Conservation (phyloP, 345 rosid genomes). For the Syzygium jambos region DNA sequence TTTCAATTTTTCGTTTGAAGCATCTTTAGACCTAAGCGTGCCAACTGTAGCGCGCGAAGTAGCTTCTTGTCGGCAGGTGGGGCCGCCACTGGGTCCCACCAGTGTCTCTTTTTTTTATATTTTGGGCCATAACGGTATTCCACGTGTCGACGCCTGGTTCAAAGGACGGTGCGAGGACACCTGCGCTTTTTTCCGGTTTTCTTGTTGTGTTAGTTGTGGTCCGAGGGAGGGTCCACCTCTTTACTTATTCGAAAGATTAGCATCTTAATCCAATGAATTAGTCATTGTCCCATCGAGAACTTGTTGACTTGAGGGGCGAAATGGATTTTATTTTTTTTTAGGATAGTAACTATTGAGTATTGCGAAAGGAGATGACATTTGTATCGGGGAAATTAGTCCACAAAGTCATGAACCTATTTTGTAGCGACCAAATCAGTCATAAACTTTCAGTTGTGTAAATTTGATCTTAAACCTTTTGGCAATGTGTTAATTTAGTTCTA, state of each 20-base stretch:
- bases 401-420: too few relatives aligned
- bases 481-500: not conserved
- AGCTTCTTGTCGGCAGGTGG: not conserved
- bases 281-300: not conserved
- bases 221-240: not conserved
- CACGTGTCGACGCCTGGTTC: not conserved
- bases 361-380: not conserved
- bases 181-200: not conserved
- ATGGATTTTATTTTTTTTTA: not conserved
- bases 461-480: not conserved
- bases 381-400: too few relatives aligned
- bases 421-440: fast-evolving
- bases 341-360: not conserved
- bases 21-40: not conserved
- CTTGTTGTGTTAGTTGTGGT: not conserved
- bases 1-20: not conserved
- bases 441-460: not conserved
- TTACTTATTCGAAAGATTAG: not conserved
- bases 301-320: not conserved
- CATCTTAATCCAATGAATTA: not conserved
- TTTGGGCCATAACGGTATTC: fast-evolving
- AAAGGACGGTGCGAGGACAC: not conserved
- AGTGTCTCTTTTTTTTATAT: not conserved
- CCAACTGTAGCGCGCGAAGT: not conserved
- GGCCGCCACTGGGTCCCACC: not conserved